Conservation (phyloP, 129 eudicot species). For the Deinandra increscens region DNA sequence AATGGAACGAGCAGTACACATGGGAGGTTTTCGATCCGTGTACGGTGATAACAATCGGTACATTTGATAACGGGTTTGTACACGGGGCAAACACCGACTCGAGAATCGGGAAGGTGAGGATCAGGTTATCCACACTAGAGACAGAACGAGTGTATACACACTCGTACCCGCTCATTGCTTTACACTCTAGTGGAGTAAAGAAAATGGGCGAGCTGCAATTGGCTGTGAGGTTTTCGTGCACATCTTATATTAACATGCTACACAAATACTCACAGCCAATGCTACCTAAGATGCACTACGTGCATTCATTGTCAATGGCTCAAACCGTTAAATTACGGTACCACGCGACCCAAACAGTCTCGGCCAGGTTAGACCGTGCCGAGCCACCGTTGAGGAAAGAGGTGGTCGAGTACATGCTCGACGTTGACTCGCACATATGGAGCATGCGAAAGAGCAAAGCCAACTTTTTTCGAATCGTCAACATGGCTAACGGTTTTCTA, state of each 20-base stretch:
- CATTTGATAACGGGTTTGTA: conserved; percentile 67
- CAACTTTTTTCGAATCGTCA: conserved; percentile 60
- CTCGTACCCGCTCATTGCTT: conserved; percentile 71
- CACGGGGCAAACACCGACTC: conserved; percentile 55
- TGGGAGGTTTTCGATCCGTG: conserved; percentile 95
- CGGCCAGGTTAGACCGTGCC: conserved; percentile 60
- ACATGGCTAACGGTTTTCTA: conserved; percentile 45
- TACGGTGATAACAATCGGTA: conserved; percentile 75
- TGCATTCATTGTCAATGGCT: conserved; percentile 67
- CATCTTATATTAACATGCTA: conserved; percentile 72
- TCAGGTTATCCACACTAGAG: conserved; percentile 74
- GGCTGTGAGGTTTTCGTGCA: conserved; percentile 86
- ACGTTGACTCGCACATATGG: conserved; percentile 67
- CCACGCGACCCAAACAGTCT: conserved; percentile 65
- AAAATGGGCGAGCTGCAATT: conserved; percentile 86
- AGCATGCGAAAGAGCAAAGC: conserved; percentile 83
- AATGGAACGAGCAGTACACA: conserved; percentile 94
- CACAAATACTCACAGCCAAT: conserved; percentile 75
- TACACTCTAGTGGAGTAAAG: conserved; percentile 83
- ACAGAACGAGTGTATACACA: conserved; percentile 90
- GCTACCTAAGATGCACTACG: conserved; percentile 91
- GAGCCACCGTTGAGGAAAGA: conserved; percentile 86
- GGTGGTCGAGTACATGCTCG: conserved; percentile 78
- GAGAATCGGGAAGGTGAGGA: conserved; percentile 80
- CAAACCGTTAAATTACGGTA: conserved; percentile 58